Evolutionary conservation across 345 rosid species (phyloP), one percentile per base, ranked within the genome.

Genomic region (Leavenworthia alabamica): DNA sequence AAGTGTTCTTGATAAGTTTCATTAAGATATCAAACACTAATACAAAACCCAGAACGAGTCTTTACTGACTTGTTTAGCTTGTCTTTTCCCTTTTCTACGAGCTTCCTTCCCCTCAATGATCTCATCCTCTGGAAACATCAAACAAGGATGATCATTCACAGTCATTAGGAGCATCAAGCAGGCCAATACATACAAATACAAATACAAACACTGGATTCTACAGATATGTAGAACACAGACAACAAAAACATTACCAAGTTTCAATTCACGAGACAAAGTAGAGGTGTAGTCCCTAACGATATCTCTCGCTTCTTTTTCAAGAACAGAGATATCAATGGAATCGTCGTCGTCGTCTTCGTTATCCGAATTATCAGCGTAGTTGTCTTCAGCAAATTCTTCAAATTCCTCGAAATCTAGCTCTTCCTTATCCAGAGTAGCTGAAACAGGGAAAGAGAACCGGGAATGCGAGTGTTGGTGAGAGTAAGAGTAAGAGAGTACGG

Each of bases 251-350:
- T n/a, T n/a, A 91, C 96, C 90, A 45, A 82, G 70, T 66, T 19
- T 78, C n/a, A 91, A 72, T 46, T 81, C 71, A 49, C 81, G 81
- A 61, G 89, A 86, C 48, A 91, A 65, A n/a, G 82, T 81, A 3
- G 73, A 31, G 13, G 92, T 72, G 49, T 70, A 88, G 37, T 85
- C 90, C 6, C 67, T 70, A 22, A 69, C 96, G 12, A 81, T 90
- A n/a, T 58, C 79, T 33, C 69, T 64, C 0, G 96, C 98, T 75
- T 91, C 95, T 29, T 75, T 70, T 67, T 91, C 92, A 7, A 91
- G 85, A 39, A 64, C 75, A 27, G 82, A 80, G 36, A 78, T 62
- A 54, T 88, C 98, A 42, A 88, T 12, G 12, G 60, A 39, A n/a
- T n/a, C n/a, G 31, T 40, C 41, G 43, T 35, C 40, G 40, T 35